phyloP scores from a whole-genome alignment of 768 basidiomycete species.

The Termitomyces sp. region DNA sequence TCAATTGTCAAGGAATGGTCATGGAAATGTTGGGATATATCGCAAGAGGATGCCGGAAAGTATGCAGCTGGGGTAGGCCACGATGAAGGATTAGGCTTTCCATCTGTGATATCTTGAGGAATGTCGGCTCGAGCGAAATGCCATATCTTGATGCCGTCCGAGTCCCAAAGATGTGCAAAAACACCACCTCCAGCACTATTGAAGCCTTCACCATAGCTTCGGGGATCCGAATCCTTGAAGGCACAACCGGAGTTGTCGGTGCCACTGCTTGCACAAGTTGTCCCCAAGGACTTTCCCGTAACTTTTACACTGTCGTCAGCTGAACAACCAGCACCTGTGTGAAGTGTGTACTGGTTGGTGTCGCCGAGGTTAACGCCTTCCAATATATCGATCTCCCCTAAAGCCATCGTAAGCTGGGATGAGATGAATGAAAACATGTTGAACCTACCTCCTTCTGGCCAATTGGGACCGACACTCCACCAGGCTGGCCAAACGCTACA shows the following conservation, averaged over 20 bases:
- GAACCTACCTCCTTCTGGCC: slow-evolving; percentile 47
- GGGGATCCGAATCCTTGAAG: slow-evolving; percentile 39
- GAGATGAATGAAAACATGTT: background rate
- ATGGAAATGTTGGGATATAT: slow-evolving; percentile 48
- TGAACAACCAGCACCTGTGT: slow-evolving; percentile 46
- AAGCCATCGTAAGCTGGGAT: background rate
- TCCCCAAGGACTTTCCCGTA: slow-evolving; percentile 25
- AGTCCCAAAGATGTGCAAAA: slow-evolving; percentile 52
- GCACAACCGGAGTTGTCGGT: slow-evolving; percentile 48
- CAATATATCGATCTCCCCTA: slow-evolving; percentile 68
- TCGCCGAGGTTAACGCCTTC: slow-evolving; percentile 66
- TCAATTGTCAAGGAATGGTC: slow-evolving; percentile 47
- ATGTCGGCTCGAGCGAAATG: slow-evolving; percentile 48
- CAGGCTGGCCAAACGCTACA: slow-evolving; percentile 65
- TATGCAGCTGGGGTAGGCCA: slow-evolving; percentile 55
- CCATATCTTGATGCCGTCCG: slow-evolving; percentile 52
- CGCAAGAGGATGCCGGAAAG: slow-evolving; percentile 46
- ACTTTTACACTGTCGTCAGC: slow-evolving; percentile 25
- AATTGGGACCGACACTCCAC: slow-evolving; percentile 49
- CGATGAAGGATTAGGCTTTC: slow-evolving; percentile 41
- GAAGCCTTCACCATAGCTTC: slow-evolving; percentile 43
- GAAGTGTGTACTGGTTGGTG: slow-evolving; percentile 65
- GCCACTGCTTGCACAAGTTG: slow-evolving; percentile 39
- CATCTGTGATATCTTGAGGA: slow-evolving; percentile 46
- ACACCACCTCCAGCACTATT: slow-evolving; percentile 49